These are phyloP conservation scores for Scheffersomyces lignosus DNA, from an alignment of 805 yeast species.

Conservation along the genomic window DNA sequence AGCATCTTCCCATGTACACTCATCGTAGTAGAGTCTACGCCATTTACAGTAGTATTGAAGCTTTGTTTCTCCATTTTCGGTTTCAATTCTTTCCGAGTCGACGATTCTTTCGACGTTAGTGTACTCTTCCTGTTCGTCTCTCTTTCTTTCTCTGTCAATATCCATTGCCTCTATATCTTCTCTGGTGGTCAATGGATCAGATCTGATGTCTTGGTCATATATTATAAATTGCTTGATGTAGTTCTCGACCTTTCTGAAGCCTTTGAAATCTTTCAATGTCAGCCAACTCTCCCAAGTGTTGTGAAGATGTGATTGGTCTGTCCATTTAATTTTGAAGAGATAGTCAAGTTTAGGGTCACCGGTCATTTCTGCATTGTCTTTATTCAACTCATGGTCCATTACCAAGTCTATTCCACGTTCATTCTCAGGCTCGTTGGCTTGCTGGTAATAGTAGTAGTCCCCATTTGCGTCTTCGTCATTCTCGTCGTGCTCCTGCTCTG, in stretches of 20 bases:
- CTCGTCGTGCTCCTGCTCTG: slow-evolving; percentile 32
- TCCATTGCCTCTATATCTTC: slow-evolving; percentile 95
- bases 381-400: slow-evolving; percentile 39
- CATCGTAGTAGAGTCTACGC: slow-evolving; percentile 91
- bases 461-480: slow-evolving; percentile 30
- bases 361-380: slow-evolving; percentile 39
- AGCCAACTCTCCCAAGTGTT: slow-evolving; percentile 88
- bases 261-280: slow-evolving; percentile 55
- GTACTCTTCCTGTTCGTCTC: slow-evolving; percentile 82
- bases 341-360: slow-evolving; percentile 59
- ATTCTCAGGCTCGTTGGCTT: slow-evolving; percentile 32
- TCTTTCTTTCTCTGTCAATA: slow-evolving; percentile 78
- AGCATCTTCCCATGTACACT: slow-evolving; percentile 96
- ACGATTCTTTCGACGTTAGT: slow-evolving; percentile 88
- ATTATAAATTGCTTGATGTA: slow-evolving; percentile 78
- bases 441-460: slow-evolving; percentile 35
- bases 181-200: slow-evolving; percentile 77
- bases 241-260: slow-evolving; percentile 85
- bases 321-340: slow-evolving; percentile 78
- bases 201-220: slow-evolving; percentile 71
- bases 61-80: slow-evolving; percentile 63
- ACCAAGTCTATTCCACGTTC: slow-evolving; percentile 39
- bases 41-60: slow-evolving; percentile 88
- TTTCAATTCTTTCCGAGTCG: slow-evolving; percentile 71
- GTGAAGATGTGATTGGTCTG: slow-evolving; percentile 83